Percentiles rank a stretch among this genome's conserved stretches.
phyloP scores from a whole-genome alignment of 192 early-diverging fungal genomes.

The Coemansia sp. region DNA sequence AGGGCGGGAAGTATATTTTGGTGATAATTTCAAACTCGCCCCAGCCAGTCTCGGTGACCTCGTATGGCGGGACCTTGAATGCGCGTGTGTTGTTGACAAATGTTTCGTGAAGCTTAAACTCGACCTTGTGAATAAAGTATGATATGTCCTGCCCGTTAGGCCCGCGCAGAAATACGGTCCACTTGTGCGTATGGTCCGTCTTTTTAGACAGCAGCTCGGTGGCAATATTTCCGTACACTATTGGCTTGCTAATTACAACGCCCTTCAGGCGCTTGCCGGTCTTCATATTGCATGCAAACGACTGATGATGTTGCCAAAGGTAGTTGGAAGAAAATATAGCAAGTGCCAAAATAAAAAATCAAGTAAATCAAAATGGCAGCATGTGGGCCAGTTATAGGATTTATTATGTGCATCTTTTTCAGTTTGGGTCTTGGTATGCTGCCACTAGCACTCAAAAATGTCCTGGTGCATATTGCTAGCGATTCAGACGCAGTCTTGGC shows the following conservation, averaged over 20 bases:
- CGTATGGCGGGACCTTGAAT: constrained; percentile 79
- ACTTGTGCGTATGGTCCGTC: constrained; percentile 91
- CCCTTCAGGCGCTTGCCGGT: constrained; percentile 58
- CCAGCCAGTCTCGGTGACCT: constrained; percentile 96
- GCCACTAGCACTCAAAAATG: background rate
- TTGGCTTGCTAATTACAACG: constrained; percentile 66
- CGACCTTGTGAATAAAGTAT: constrained; percentile 82
- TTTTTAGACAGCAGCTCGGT: constrained; percentile 65
- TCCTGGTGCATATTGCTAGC: background rate
- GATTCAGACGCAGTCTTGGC: background rate
- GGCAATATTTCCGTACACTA: constrained; percentile 86
- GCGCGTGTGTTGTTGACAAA: constrained; percentile 65
- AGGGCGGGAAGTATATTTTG: constrained; percentile 80
- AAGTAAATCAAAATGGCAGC: background rate
- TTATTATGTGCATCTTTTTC: too few species aligned
- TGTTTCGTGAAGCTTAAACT: constrained; percentile 95
- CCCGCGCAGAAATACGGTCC: constrained; percentile 88
- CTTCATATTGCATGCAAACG: constrained; percentile 23
- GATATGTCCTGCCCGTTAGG: constrained; percentile 84
- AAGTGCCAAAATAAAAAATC: background rate
- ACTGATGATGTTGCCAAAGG: background rate
- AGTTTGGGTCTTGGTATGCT: background rate
- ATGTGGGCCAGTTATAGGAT: background rate
- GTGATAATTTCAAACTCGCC: constrained; percentile 98
- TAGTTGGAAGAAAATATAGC: background rate